A percentile compares a stretch with the other conserved stretches of the same genome.
phyloP scores from a whole-genome alignment of 306 rosid species.

The Malus fusca region DNA sequence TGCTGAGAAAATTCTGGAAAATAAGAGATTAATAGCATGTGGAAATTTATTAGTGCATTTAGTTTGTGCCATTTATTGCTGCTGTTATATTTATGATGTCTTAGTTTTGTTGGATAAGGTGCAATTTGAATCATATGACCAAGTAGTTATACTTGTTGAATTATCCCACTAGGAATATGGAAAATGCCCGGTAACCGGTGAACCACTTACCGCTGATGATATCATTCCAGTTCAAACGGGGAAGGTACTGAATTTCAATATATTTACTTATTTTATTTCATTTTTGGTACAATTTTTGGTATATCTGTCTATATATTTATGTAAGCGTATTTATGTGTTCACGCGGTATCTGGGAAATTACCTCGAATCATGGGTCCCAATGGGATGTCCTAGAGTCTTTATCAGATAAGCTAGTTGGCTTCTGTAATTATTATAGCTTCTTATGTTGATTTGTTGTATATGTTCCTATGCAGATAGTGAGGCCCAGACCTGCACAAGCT shows the following conservation, averaged over 20 bases:
- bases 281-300: neutral
- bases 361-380: neutral
- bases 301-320: neutral
- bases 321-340: neutral
- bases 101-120: neutral
- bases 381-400: neutral
- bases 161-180: conserved; percentile 68
- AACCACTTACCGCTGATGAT: conserved; percentile 67
- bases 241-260: conserved; percentile 43
- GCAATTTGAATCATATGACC: conserved; percentile 9
- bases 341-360: neutral
- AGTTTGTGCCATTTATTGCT: neutral
- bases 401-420: neutral
- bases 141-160: neutral
- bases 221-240: conserved; percentile 80
- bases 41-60: neutral
- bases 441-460: neutral
- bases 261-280: neutral
- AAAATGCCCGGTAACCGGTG: conserved; percentile 91
- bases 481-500: conserved; percentile 96
- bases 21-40: neutral
- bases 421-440: neutral
- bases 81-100: neutral
- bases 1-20: neutral
- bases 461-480: conserved; percentile 70